Evolutionary conservation across 345 rosid species (phyloP).

Genomic region (Rhodomyrtus tomentosa): DNA sequence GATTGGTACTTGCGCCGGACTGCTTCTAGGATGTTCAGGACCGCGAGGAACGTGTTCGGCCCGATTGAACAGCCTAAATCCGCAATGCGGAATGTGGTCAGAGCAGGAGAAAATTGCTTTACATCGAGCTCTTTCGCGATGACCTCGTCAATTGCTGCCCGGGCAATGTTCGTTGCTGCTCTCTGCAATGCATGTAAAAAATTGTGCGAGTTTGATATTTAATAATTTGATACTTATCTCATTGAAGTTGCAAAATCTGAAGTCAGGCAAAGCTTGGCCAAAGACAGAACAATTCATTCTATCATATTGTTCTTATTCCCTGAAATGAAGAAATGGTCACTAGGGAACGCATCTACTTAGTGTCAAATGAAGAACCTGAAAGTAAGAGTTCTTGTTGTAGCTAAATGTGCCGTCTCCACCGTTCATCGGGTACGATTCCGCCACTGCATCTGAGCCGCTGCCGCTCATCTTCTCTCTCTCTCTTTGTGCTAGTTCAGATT

Average conservation of each 20-base stretch:
- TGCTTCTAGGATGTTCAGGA: slow-evolving; percentile 31
- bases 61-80: slow-evolving; percentile 55
- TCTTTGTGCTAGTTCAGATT: background rate
- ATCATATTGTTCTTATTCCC: background rate
- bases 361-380: slow-evolving; percentile 25
- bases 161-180: slow-evolving; percentile 6
- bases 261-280: background rate
- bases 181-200: slow-evolving; percentile 4
- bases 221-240: background rate
- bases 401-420: slow-evolving; percentile 45
- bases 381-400: slow-evolving; percentile 37
- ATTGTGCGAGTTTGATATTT: background rate
- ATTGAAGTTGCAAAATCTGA: background rate
- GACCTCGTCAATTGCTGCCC: slow-evolving; percentile 18
- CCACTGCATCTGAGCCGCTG: background rate
- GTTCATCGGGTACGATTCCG: slow-evolving; percentile 18
- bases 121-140: slow-evolving; percentile 29
- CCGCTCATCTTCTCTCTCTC: background rate
- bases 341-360: background rate
- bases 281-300: background rate
- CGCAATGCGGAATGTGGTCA: slow-evolving; percentile 19
- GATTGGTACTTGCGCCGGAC: slow-evolving; percentile 15
- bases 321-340: background rate
- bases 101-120: background rate
- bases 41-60: slow-evolving; percentile 38